These are phyloP conservation scores for Pseudopithomyces maydicus DNA, from an alignment of 2,329 filamentous ascomycete species.

Conservation along the genomic window DNA sequence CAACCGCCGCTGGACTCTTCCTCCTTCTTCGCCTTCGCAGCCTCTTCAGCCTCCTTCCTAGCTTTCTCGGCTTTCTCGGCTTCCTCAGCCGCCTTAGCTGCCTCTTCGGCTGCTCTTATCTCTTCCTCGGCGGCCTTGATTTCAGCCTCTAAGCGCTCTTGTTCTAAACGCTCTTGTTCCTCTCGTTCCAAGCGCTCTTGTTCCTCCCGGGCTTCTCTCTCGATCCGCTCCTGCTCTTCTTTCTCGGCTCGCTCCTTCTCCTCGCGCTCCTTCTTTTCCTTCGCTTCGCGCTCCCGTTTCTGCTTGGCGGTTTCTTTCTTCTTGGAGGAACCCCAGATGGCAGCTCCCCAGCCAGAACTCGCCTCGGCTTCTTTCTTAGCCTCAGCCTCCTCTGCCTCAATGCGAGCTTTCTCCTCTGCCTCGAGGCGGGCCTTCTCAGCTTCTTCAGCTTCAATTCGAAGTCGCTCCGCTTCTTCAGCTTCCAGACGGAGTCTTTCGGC, in stretches of 20 bases:
- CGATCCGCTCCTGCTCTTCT: slow-evolving; percentile 47
- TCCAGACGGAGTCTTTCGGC: slow-evolving; percentile 7
- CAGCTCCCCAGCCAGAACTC: slow-evolving; percentile 37
- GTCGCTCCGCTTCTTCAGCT: slow-evolving; percentile 22
- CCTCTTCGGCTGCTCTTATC: not conserved
- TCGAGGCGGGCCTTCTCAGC: not conserved
- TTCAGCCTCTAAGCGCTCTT: slow-evolving; percentile 39
- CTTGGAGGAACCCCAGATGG: slow-evolving; percentile 28
- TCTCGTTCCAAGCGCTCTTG: slow-evolving; percentile 22
- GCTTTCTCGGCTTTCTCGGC: slow-evolving; percentile 5
- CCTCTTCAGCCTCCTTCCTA: slow-evolving; percentile 20
- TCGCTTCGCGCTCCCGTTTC: slow-evolving; percentile 30
- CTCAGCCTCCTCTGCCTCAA: slow-evolving; percentile 27
- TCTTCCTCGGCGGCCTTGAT: not conserved
- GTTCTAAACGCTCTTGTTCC: slow-evolving; percentile 3
- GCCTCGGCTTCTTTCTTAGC: slow-evolving; percentile 31
- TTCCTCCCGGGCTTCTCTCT: slow-evolving; percentile 41
- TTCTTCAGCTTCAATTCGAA: slow-evolving; percentile 31
- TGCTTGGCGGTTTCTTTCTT: slow-evolving; percentile 47
- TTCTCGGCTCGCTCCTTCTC: slow-evolving; percentile 48
- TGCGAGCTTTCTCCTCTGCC: slow-evolving; percentile 15
- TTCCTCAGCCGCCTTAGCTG: slow-evolving; percentile 12
- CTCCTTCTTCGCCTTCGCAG: slow-evolving; percentile 20
- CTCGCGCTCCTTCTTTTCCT: slow-evolving; percentile 20
- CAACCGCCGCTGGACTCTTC: slow-evolving; percentile 30